Conservation (phyloP, 768 basidiomycete genomes). For the Piloderma croceum region DNA sequence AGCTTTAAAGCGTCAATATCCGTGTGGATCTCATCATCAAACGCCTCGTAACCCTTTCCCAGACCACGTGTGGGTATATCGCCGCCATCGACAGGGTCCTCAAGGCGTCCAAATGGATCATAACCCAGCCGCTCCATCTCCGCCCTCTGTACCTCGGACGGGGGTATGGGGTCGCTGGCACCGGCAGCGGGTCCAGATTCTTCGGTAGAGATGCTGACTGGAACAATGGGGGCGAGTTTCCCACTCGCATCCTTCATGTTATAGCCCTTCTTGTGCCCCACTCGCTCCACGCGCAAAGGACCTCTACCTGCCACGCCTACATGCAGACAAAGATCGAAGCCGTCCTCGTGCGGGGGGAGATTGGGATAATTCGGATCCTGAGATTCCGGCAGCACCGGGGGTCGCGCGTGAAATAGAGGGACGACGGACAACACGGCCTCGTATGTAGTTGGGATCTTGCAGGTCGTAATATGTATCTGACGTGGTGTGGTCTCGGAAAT, state of each 20-base stretch:
- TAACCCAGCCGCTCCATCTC: neutral
- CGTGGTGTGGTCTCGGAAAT: constrained; percentile 22
- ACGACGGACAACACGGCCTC: constrained; percentile 48
- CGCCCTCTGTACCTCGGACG: no score
- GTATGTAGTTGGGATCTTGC: constrained; percentile 57
- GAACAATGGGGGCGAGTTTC: constrained; percentile 45
- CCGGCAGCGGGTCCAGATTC: no score
- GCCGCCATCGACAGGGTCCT: constrained; percentile 14
- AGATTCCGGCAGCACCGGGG: constrained; percentile 43
- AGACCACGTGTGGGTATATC: constrained; percentile 31
- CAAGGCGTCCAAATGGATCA: neutral
- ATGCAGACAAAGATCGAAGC: constrained; percentile 69
- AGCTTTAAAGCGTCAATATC: constrained; percentile 31
- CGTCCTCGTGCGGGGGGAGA: constrained; percentile 37
- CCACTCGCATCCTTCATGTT: constrained; percentile 61
- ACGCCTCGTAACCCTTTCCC: constrained; percentile 31
- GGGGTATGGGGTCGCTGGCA: no score
- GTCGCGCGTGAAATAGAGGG: constrained; percentile 55
- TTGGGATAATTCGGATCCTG: constrained; percentile 32
- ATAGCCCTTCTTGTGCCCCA: constrained; percentile 65
- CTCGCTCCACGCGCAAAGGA: constrained; percentile 54
- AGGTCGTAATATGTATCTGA: constrained; percentile 53
- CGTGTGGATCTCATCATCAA: constrained; percentile 31
- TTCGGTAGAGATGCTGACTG: no score
- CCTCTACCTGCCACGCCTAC: constrained; percentile 65